Evolutionary conservation across 2,329 filamentous ascomycete genomes (phyloP).

Genomic region (Fusarium sp.): DNA sequence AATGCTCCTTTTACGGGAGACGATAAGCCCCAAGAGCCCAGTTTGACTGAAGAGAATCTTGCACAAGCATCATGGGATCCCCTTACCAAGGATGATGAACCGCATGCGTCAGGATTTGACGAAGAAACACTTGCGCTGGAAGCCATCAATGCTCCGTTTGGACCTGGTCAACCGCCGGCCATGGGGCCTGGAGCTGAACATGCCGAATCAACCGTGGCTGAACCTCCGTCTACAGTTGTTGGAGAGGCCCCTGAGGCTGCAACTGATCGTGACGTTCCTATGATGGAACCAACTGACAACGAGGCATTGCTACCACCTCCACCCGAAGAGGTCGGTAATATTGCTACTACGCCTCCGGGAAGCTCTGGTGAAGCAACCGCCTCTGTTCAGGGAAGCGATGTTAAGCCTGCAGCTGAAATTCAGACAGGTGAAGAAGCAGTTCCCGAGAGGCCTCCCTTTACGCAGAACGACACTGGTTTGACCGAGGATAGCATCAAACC

Average conservation of each 20-base stretch:
- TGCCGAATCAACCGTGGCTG: conserved; percentile 42
- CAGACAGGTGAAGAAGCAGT: conserved; percentile 35
- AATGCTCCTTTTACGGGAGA: conserved; percentile 1
- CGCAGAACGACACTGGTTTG: conserved; percentile 50
- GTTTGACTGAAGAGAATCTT: conserved; percentile 20
- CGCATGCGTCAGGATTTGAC: conserved; percentile 4
- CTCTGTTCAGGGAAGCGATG: conserved; percentile 41
- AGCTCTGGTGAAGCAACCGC: conserved; percentile 44
- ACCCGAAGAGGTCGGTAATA: conserved; percentile 55
- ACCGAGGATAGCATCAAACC: conserved; percentile 54
- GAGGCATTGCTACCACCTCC: conserved; percentile 51
- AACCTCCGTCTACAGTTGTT: conserved; percentile 49
- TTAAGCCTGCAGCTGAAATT: conserved; percentile 45
- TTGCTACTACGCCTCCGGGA: conserved; percentile 48
- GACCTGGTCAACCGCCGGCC: conserved; percentile 7
- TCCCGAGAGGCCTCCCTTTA: conserved; percentile 38
- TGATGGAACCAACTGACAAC: conserved; percentile 28
- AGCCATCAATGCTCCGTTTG: conserved; percentile 29
- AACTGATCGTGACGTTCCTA: conserved; percentile 44
- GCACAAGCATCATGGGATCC: conserved; percentile 5
- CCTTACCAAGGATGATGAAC: conserved; percentile 13
- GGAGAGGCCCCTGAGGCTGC: conserved; percentile 46
- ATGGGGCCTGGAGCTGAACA: conserved; percentile 8
- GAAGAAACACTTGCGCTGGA: conserved; percentile 23
- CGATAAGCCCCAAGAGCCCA: conserved; percentile 1